Evolutionary conservation across 1,284 basidiomycete genomes (phyloP).

Genomic region (Ceratobasidium theobromae): DNA sequence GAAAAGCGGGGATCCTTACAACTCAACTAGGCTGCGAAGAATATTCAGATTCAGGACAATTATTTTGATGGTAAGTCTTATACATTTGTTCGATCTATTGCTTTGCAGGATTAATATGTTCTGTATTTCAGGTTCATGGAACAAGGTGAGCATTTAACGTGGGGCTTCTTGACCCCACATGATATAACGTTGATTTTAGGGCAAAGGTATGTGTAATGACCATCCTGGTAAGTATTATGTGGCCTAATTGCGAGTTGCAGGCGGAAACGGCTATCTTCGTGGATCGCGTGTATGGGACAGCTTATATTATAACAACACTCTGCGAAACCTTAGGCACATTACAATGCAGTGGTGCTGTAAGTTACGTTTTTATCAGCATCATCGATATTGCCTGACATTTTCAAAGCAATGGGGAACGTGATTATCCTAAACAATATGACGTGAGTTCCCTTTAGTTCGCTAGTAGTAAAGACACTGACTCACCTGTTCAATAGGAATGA

Average conservation of each 20-base stretch:
- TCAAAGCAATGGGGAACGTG: conserved; percentile 32
- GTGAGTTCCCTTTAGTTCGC: neutral
- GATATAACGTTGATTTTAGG: neutral
- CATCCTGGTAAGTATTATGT: neutral
- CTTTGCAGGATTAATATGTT: neutral
- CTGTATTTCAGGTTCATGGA: conserved; percentile 26
- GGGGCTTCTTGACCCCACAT: neutral
- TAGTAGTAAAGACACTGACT: neutral
- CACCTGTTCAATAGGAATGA: conserved; percentile 5
- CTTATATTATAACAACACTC: conserved; percentile 31
- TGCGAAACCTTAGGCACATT: conserved; percentile 27
- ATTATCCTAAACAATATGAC: conserved; percentile 31
- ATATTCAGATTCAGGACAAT: conserved; percentile 34
- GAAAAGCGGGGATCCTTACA: neutral
- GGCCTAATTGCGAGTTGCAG: neutral
- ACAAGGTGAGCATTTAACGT: conserved; percentile 17
- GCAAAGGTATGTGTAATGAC: neutral
- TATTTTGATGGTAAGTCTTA: conserved; percentile 32
- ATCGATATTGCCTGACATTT: neutral
- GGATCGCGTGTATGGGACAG: conserved; percentile 33
- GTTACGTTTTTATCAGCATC: neutral
- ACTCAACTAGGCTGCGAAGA: conserved; percentile 3
- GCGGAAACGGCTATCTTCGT: conserved; percentile 32
- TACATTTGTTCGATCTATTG: no score
- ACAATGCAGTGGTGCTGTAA: conserved; percentile 32